Evolutionary conservation across 208 protist species (phyloP), one percentile per base, ranked within the genome.

Genomic region (Leishmania major): DNA sequence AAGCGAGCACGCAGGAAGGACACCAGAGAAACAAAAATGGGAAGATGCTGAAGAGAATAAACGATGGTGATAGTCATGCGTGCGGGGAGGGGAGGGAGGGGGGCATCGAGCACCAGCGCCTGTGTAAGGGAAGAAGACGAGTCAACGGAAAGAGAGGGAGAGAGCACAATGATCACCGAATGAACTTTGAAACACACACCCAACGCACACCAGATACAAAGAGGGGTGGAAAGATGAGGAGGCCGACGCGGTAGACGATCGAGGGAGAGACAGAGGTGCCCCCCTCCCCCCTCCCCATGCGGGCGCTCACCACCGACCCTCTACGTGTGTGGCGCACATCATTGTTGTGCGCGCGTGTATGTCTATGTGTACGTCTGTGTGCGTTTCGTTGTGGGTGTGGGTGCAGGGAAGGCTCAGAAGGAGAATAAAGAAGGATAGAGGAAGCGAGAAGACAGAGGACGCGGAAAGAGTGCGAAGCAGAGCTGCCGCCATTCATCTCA

Each of bases 271-370:
- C 25, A 13, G 25, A 31, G 57, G 25, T n/a, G 25, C 28, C 57
- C 11, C 51, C 17, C 51, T 11, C 28, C 57, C 11, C 51, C 17
- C 51, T 11, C 19, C 57, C 25, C 57, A 62, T 25, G 57, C 25
- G 57, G 31, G 22, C 25, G 28, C 57, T n/a, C 57, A 15, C 57
- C 57, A 62, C 4, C 2, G 25, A 62, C 57, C 7, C 57, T 62
- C 57, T 62, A n/a, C 6, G 57, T n/a, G 1, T 62, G 57, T 8
- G 8, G 57, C 57, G 57, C 19, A 62, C 57, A 62, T 62, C 64
- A 70, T 43, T 70, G 64, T 43, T 70, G 64, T 70, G 35, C 31
- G 64, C 64, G n/a, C n/a, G 64, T 17, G 64, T 70, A 25, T 70
- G 31, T 70, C 15, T 70, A 7, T 70, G 35, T 28, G 11, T 13